A percentile compares a stretch with the other conserved stretches of the same genome.
These are phyloP conservation scores for Plasmodium vivax DNA, from an alignment of 169 alveolate genomes.

Conservation along the genomic window DNA sequence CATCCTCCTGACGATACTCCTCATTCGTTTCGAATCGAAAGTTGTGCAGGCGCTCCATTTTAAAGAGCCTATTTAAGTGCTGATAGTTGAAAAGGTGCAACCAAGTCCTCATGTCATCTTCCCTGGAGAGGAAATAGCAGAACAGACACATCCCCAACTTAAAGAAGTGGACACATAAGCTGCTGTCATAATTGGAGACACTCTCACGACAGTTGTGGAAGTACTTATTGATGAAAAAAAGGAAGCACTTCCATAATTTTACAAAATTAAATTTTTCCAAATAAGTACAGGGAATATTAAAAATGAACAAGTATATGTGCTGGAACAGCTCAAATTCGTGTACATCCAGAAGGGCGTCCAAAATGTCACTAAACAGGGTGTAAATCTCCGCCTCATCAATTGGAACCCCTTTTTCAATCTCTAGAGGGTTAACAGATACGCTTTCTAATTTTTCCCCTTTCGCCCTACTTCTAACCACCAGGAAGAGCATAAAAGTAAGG, in stretches of 20 bases:
- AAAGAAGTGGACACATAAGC: slow-evolving; percentile 22
- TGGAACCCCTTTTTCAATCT: not conserved
- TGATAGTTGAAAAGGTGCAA: slow-evolving; percentile 46
- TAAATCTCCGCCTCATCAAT: slow-evolving; percentile 11
- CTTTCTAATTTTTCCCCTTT: not conserved
- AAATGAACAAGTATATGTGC: slow-evolving; percentile 29
- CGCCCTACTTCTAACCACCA: slow-evolving; percentile 1
- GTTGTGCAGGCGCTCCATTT: slow-evolving; percentile 1
- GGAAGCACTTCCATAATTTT: slow-evolving; percentile 37
- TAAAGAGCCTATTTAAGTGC: slow-evolving; percentile 18
- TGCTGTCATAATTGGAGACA: slow-evolving; percentile 46
- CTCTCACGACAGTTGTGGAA: slow-evolving; percentile 21
- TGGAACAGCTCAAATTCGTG: slow-evolving; percentile 53
- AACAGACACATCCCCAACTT: slow-evolving; percentile 50
- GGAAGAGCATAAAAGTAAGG: slow-evolving; percentile 22
- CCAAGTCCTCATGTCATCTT: slow-evolving; percentile 30
- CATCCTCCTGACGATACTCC: slow-evolving; percentile 8
- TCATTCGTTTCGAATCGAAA: slow-evolving; percentile 21
- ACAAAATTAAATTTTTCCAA: slow-evolving; percentile 34
- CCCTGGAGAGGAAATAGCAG: slow-evolving; percentile 10
- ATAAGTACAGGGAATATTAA: slow-evolving; percentile 48
- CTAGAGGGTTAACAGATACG: not conserved
- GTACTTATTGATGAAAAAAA: slow-evolving; percentile 3
- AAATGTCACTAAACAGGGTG: slow-evolving; percentile 3
- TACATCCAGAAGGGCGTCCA: slow-evolving; percentile 20